Evolutionary conservation across 129 eudicot species (phyloP).

Genomic region (Artemisia annua): DNA sequence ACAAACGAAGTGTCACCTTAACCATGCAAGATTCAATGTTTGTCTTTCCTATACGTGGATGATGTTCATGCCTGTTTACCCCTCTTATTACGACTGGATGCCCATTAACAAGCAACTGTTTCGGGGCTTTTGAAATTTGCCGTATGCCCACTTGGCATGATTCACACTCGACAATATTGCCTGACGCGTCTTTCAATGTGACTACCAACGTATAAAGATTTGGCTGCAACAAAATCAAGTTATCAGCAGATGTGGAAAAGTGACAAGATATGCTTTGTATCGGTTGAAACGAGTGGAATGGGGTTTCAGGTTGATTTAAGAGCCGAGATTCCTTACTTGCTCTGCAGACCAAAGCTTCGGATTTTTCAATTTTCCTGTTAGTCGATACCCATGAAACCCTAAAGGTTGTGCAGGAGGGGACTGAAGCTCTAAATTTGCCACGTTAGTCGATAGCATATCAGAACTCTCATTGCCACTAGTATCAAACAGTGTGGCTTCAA

Average conservation of each 20-base stretch:
- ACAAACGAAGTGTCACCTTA: slow-evolving; percentile 54
- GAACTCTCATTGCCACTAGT: slow-evolving; percentile 38
- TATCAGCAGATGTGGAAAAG: not conserved
- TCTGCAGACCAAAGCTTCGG: slow-evolving; percentile 98
- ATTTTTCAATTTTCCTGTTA: slow-evolving; percentile 55
- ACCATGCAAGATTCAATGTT: slow-evolving; percentile 96
- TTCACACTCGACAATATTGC: slow-evolving; percentile 74
- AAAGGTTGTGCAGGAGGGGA: slow-evolving; percentile 37
- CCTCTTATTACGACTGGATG: slow-evolving; percentile 88
- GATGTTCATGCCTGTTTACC: slow-evolving; percentile 97
- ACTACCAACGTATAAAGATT: slow-evolving; percentile 84
- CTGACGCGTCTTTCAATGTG: slow-evolving; percentile 80
- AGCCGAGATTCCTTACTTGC: slow-evolving; percentile 47
- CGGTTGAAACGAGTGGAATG: not conserved
- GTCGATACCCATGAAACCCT: slow-evolving; percentile 73
- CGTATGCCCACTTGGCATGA: slow-evolving; percentile 93
- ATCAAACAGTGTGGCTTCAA: slow-evolving; percentile 79
- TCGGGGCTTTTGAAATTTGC: slow-evolving; percentile 74
- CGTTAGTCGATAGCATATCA: slow-evolving; percentile 51
- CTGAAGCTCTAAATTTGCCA: slow-evolving; percentile 55
- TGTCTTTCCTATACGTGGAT: slow-evolving; percentile 94
- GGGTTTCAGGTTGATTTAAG: not conserved
- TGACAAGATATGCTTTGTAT: not conserved
- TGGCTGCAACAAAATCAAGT: slow-evolving; percentile 58
- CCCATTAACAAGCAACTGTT: slow-evolving; percentile 93